Base-by-base conservation (phyloP, 129 eudicot genomes). In the Chrysanthemum makinoi region DNA sequence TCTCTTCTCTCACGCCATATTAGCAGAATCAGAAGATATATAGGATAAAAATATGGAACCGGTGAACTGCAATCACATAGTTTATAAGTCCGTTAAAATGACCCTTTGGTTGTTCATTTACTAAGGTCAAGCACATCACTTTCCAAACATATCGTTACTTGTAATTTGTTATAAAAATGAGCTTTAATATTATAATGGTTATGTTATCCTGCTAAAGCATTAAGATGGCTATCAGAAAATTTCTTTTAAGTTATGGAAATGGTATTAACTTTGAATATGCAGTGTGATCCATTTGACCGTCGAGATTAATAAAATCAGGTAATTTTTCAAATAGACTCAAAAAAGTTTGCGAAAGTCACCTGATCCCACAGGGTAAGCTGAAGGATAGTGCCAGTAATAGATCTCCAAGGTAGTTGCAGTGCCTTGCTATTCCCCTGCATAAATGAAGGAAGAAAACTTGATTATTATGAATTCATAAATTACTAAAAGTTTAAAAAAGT, bases 1-100 rank as follows among this genome's bases (percentile, higher is more conserved):
- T 95, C 99, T 79, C 99, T 84, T 84, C 96, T 84, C 66, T 95
- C 99, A 78, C 99, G 86, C 99, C 99, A 95, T 69, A 95, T 82
- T 54, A 95, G 76, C 81, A 95, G 77, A 63, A 95, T 90, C 64
- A 95, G 86, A 75, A 95, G 97, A 79, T 95, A 95, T 44, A 83
- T 86, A 0, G 98, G 98, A 75, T 94, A 94, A 49, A 94, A 89
- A 70, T 89, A 94, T 49, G 98, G 98, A 74, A 94, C 86, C 1
- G 93, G 93, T 73, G 98, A 94, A 47, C 98, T 94, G 96, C 86
- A 79, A 54, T 35, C n/a, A 62, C 5, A 55, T 39, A 44, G 48
- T 47, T 30, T 53, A 43, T 30, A 46, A 6, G 15, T 39, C 20
- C 65, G 30, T 74, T 52, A 8, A 35, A 22, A 62, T 57, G 48